phyloP scores from a whole-genome alignment of 2,329 filamentous ascomycete species.

The Clarireedia sp. region DNA sequence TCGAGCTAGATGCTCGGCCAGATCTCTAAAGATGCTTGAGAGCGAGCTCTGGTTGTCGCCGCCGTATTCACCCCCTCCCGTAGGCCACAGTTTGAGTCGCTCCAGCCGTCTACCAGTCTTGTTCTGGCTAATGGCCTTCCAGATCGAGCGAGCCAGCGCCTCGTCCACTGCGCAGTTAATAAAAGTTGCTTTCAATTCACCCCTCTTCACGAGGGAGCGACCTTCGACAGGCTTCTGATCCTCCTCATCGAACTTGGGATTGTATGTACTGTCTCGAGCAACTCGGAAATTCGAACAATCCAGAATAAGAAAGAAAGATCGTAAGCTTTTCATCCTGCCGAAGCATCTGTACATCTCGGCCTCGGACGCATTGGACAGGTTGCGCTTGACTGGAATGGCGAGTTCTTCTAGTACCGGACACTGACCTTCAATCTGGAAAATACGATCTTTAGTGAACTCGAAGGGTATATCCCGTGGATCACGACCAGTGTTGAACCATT shows the following conservation, averaged over 20 bases:
- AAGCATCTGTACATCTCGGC: conserved; percentile 10
- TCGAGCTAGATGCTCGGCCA: conserved; percentile 2
- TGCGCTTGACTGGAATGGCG: conserved; percentile 6
- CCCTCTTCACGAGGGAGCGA: background rate
- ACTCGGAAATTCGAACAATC: conserved; percentile 12
- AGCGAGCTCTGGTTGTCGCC: too few species aligned
- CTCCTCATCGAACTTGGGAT: conserved; percentile 7
- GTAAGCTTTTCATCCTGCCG: conserved; percentile 8
- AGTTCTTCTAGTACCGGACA: conserved; percentile 10
- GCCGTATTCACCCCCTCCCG: conserved; percentile 4
- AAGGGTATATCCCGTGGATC: conserved; percentile 4
- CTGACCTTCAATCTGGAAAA: conserved; percentile 10
- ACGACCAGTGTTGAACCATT: background rate
- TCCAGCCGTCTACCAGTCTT: conserved; percentile 8
- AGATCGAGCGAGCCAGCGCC: conserved; percentile 10
- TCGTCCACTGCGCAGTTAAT: conserved; percentile 13
- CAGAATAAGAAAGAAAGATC: conserved; percentile 11
- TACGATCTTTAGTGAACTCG: conserved; percentile 7
- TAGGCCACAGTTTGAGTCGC: conserved; percentile 9
- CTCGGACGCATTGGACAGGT: background rate
- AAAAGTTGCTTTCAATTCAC: conserved; percentile 8
- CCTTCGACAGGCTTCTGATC: background rate
- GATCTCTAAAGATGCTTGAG: background rate
- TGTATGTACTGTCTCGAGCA: conserved; percentile 2
- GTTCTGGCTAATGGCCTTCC: conserved; percentile 9